Conservation (phyloP, 768 basidiomycete genomes). For the Mycena crocata region DNA sequence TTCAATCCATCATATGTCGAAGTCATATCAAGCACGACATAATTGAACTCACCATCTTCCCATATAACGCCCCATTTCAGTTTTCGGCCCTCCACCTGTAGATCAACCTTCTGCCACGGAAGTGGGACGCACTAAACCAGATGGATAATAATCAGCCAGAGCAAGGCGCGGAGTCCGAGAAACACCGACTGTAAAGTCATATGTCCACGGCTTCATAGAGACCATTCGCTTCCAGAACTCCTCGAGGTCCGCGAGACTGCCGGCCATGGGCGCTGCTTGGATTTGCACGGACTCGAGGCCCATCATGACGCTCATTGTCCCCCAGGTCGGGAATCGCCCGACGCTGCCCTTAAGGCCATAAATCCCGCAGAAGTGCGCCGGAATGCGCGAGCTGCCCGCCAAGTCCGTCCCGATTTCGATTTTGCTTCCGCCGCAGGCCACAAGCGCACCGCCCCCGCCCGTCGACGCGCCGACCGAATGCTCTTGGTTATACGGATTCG, state of each 20-base stretch:
- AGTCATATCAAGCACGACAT: background rate
- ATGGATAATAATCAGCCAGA: slow-evolving; percentile 39
- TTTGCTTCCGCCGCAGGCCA: slow-evolving; percentile 73
- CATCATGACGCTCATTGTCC: slow-evolving; percentile 56
- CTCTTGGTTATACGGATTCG: slow-evolving; percentile 68
- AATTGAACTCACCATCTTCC: slow-evolving; percentile 63
- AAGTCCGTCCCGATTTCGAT: slow-evolving; percentile 81
- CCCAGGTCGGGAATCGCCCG: slow-evolving; percentile 67
- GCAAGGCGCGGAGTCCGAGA: slow-evolving; percentile 26
- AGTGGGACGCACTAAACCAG: slow-evolving; percentile 58
- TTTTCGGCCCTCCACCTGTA: slow-evolving; percentile 59
- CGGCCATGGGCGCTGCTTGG: slow-evolving; percentile 70
- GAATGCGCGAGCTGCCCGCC: slow-evolving; percentile 78
- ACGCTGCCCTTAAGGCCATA: slow-evolving; percentile 73
- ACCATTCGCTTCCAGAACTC: slow-evolving; percentile 76
- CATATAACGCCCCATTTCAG: slow-evolving; percentile 74
- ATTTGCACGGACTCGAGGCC: slow-evolving; percentile 70
- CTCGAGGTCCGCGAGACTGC: slow-evolving; percentile 69
- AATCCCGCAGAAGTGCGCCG: slow-evolving; percentile 79
- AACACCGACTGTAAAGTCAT: slow-evolving; percentile 65
- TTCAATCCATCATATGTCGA: slow-evolving; percentile 38
- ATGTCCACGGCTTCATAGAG: slow-evolving; percentile 71
- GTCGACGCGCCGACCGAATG: slow-evolving; percentile 75
- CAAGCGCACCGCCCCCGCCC: slow-evolving; percentile 75
- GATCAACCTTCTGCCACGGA: slow-evolving; percentile 60